A percentile compares a stretch with the other conserved stretches of the same genome.
Evolutionary conservation across 768 basidiomycete genomes (phyloP).

Genomic region (Mycena sanguinolenta): DNA sequence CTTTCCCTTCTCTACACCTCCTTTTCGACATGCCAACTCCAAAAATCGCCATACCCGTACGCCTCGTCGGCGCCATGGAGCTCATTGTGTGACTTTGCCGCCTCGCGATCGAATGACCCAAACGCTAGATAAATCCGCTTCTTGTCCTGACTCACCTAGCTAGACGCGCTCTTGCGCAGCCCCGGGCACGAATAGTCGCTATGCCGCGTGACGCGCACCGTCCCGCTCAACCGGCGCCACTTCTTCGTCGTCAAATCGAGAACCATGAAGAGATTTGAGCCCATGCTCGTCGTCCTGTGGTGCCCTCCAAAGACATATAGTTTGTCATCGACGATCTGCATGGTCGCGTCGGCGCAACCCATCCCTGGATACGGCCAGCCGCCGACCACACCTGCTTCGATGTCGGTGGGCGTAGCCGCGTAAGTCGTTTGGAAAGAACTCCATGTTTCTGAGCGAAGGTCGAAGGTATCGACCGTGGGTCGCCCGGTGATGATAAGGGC

Average conservation of each 20-base stretch:
- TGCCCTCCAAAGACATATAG: slow-evolving; percentile 56
- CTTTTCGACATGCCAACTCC: slow-evolving; percentile 48
- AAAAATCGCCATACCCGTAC: slow-evolving; percentile 45
- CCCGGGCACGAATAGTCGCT: slow-evolving; percentile 45
- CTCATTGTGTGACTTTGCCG: slow-evolving; percentile 39
- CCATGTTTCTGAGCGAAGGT: slow-evolving; percentile 53
- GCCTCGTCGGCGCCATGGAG: slow-evolving; percentile 37
- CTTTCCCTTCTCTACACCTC: slow-evolving; percentile 48
- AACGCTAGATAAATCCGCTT: slow-evolving; percentile 51
- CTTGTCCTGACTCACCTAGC: slow-evolving; percentile 50
- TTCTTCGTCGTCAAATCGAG: slow-evolving; percentile 39
- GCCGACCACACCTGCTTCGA: slow-evolving; percentile 18
- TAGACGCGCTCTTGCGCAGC: slow-evolving; percentile 48
- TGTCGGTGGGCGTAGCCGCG: slow-evolving; percentile 20
- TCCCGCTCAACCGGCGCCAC: slow-evolving; percentile 46
- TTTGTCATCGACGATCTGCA: slow-evolving; percentile 45
- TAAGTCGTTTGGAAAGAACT: slow-evolving; percentile 44
- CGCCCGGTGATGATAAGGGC: slow-evolving; percentile 54
- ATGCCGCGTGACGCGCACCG: slow-evolving; percentile 31
- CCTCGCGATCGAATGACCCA: slow-evolving; percentile 51
- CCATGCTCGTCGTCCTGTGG: slow-evolving; percentile 45
- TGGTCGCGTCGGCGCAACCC: slow-evolving; percentile 33
- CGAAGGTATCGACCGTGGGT: slow-evolving; percentile 48
- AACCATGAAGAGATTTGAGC: slow-evolving; percentile 54
- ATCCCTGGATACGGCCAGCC: slow-evolving; percentile 43